Evolutionary conservation across 2,329 filamentous ascomycete species (phyloP).

Genomic region (Cytospora piceicola): DNA sequence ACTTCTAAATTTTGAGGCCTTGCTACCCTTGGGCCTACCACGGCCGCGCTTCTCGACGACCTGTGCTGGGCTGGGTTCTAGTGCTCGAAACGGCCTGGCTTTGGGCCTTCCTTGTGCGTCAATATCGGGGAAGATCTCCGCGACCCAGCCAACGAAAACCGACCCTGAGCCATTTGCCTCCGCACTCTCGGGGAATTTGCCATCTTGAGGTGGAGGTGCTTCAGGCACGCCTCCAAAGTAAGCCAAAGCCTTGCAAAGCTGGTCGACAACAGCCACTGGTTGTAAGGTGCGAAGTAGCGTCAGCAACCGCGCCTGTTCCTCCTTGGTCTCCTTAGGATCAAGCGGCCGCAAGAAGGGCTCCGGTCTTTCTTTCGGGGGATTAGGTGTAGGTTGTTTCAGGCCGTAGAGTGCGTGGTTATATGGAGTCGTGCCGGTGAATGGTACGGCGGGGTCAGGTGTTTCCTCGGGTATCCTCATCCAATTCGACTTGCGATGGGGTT

Average conservation of each 20-base stretch:
- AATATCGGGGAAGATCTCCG: constrained; percentile 63
- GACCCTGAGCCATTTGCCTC: constrained; percentile 60
- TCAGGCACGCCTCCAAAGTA: constrained; percentile 66
- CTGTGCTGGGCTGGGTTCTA: constrained; percentile 25
- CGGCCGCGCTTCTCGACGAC: constrained; percentile 48
- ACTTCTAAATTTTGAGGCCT: constrained; percentile 50
- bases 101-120: constrained; percentile 28
- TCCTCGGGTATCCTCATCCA: constrained; percentile 29
- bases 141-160: constrained; percentile 64
- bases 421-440: constrained; percentile 28
- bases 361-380: constrained; percentile 18
- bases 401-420: constrained; percentile 29
- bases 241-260: constrained; percentile 64
- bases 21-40: constrained; percentile 62
- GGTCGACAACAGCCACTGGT: constrained; percentile 61
- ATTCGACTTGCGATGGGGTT: constrained; percentile 29
- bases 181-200: constrained; percentile 59
- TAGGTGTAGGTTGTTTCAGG: constrained; percentile 22
- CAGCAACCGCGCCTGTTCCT: constrained; percentile 63
- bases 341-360: constrained; percentile 27
- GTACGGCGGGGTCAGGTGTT: constrained; percentile 16
- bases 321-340: constrained; percentile 55
- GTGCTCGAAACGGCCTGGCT: constrained; percentile 33
- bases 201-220: constrained; percentile 54
- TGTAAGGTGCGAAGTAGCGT: constrained; percentile 59